Base-by-base conservation (phyloP, 371 early-diverging fungal species). In the Haplosporangium sp. region DNA sequence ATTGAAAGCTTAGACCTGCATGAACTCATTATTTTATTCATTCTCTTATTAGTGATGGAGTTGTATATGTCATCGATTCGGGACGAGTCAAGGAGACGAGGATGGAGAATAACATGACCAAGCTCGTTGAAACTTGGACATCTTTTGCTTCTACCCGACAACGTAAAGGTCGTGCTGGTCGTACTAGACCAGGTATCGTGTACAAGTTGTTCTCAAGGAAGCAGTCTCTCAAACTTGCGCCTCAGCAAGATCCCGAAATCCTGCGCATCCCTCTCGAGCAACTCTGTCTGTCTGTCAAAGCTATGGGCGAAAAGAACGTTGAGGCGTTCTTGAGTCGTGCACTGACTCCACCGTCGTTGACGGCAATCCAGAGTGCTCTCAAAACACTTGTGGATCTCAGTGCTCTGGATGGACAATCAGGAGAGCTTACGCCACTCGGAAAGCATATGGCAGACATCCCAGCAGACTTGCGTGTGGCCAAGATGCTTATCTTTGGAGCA, bases 131-230 rank as follows among this genome's bases (percentile, higher is more conserved):
- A 67, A 89, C 89, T 47, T 88, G 88, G 88, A 85, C 87, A 4
- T 87, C 87, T 4, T 85, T 92, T 62, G 96, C 97, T 3, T 95
- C 94, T n/a, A 94, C 94, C 34, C 86, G 89, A 56, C 99, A 98
- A 83, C 91, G 99, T 19, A 86, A 92, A 17, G 99, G 99, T 70
- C 90, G 99, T 71, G 97, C 98, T 0, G 99, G 99, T 67, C 89
- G 98, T 74, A 93, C 94, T 10, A 85, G 92, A 47, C 89, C 90
- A 1, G 98, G 98, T n/a, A 79, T 92, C 39, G 92, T 93, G 56
- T 94, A 90, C 76, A 90, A 92, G 63, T 69, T 96, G 59, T 91
- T 92, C 64, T 87, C 91, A 2, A 75, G 82, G 37, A 86, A 82
- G 0, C 89, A 90, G 55, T 77, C 76, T 15, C 65, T 67, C 8